A percentile compares a stretch with the other conserved stretches of the same genome.
phyloP scores from a whole-genome alignment of 352 stramenopile species.

The Pythium vanterpoolii region DNA sequence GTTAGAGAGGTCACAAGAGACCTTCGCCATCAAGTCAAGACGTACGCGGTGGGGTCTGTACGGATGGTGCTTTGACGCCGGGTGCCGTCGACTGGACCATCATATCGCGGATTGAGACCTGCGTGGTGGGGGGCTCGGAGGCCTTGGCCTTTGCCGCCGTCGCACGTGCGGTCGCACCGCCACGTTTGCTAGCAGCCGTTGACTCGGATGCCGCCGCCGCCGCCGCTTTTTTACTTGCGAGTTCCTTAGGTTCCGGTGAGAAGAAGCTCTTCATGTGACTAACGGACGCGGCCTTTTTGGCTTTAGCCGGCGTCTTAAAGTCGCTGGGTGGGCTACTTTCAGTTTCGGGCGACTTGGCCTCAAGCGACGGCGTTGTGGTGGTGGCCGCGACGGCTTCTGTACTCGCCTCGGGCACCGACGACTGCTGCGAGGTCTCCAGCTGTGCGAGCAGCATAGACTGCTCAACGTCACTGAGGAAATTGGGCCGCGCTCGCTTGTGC shows the following conservation, averaged over 20 bases:
- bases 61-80: not conserved
- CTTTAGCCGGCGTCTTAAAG: constrained; percentile 38
- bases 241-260: constrained; percentile 39
- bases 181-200: too few relatives aligned
- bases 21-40: not conserved
- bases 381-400: constrained; percentile 15
- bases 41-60: constrained; percentile 7
- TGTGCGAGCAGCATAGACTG: constrained; percentile 58
- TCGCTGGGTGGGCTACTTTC: constrained; percentile 12
- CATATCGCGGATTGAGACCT: constrained; percentile 29
- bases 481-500: constrained; percentile 47
- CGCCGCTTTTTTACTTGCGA: constrained; percentile 37
- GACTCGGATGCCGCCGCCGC: not conserved
- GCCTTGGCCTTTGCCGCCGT: not conserved
- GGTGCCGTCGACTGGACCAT: constrained; percentile 21
- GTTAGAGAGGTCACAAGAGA: too few relatives aligned
- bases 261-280: constrained; percentile 43
- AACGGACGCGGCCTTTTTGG: constrained; percentile 19
- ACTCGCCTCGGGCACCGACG: constrained; percentile 7
- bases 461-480: constrained; percentile 60
- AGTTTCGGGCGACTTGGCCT: constrained; percentile 34
- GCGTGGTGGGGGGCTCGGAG: constrained; percentile 8
- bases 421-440: constrained; percentile 34
- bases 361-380: constrained; percentile 6
- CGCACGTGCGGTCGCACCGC: too few relatives aligned